phyloP scores from a whole-genome alignment of 1,284 basidiomycete genomes.

The Meira nashicola region DNA sequence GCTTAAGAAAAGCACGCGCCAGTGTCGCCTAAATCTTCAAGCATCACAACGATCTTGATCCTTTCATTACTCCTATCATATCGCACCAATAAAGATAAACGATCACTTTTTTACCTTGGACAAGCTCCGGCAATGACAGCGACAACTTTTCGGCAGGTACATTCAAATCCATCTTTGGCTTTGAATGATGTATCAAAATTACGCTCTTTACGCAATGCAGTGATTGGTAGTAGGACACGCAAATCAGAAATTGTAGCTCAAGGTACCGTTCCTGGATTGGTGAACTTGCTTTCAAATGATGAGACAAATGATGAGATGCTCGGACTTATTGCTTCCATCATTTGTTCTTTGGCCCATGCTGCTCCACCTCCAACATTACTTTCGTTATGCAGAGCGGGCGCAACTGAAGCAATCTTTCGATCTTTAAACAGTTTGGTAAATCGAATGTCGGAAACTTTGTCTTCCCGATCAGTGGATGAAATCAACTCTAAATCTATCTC shows the following conservation, averaged over 20 bases:
- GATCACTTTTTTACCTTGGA: no score
- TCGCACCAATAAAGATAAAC: no score
- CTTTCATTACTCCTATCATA: no score
- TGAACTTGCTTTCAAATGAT: neutral
- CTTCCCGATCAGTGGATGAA: neutral
- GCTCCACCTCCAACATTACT: slow-evolving; percentile 21
- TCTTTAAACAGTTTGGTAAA: neutral
- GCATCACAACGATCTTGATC: no score
- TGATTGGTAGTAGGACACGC: slow-evolving; percentile 20
- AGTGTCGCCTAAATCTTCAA: no score
- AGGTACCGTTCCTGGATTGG: slow-evolving; percentile 14
- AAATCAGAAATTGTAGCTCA: slow-evolving; percentile 18
- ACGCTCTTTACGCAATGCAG: slow-evolving; percentile 14
- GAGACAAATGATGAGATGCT: slow-evolving; percentile 11
- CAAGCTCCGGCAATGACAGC: no score
- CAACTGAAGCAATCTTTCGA: slow-evolving; percentile 12
- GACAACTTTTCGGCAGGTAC: no score
- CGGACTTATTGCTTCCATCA: slow-evolving; percentile 20
- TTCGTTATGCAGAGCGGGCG: slow-evolving; percentile 16
- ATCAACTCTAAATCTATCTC: no score
- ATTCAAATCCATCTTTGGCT: neutral
- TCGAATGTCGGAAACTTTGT: neutral
- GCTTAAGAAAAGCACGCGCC: no score
- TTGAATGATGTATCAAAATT: slow-evolving; percentile 6
- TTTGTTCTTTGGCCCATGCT: slow-evolving; percentile 25